phyloP scores from a whole-genome alignment of 2,329 filamentous ascomycete genomes.

The Fusarium torreyae region DNA sequence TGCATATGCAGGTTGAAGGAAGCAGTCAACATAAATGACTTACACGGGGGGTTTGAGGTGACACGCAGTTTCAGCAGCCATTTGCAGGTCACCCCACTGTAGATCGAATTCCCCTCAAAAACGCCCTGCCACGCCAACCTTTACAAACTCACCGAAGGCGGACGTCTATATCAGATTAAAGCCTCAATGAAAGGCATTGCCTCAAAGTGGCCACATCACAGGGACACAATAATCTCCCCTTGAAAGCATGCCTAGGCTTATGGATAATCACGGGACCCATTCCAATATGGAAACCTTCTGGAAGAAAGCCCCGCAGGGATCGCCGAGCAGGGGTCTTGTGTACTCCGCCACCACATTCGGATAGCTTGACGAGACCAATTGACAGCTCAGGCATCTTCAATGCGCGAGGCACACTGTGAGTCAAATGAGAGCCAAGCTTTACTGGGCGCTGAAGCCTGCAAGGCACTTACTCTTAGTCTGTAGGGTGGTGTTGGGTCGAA shows the following conservation, averaged over 20 bases:
- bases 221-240: not conserved
- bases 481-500: not conserved
- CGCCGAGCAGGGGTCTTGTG: conserved; percentile 1
- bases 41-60: not conserved
- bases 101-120: conserved; percentile 7
- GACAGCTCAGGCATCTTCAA: not conserved
- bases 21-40: not conserved
- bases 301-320: conserved; percentile 18
- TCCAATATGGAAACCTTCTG: conserved; percentile 31
- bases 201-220: conserved; percentile 17
- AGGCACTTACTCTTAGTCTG: conserved; percentile 6
- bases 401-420: conserved; percentile 20
- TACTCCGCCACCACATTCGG: conserved; percentile 27
- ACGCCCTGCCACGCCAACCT: not conserved
- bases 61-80: not conserved
- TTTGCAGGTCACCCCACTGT: conserved; percentile 16
- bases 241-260: not conserved
- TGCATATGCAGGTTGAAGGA: not conserved
- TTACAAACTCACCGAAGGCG: not conserved
- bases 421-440: conserved; percentile 2
- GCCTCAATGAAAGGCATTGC: not conserved
- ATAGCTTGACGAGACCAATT: not conserved
- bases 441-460: conserved; percentile 1
- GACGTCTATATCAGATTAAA: not conserved
- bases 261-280: conserved; percentile 26